Percentiles rank a stretch among this genome's conserved stretches.
Evolutionary conservation across 805 yeast genomes (phyloP).

Genomic region (Kazachstania kunashirensis): DNA sequence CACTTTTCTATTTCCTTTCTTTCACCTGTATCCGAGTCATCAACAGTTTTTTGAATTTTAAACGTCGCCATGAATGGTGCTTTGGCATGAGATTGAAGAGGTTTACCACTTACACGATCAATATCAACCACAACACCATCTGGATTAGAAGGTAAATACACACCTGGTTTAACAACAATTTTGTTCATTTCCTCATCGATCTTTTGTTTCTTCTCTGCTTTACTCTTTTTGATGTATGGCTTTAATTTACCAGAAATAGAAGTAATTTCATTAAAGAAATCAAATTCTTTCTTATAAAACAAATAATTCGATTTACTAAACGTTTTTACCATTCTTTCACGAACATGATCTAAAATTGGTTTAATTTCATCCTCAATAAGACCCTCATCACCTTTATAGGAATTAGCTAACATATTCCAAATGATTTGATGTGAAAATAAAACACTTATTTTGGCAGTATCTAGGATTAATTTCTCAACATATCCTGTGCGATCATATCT

Average conservation of each 20-base stretch:
- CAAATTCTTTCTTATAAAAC: conserved; percentile 76
- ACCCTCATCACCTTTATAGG: conserved; percentile 83
- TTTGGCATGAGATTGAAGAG: conserved; percentile 95
- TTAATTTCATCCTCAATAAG: conserved; percentile 70
- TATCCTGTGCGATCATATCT: conserved; percentile 78
- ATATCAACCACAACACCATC: conserved; percentile 91
- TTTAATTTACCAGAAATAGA: conserved; percentile 88
- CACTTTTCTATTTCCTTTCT: conserved; percentile 50
- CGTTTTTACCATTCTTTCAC: conserved; percentile 48
- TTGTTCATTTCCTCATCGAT: conserved; percentile 92
- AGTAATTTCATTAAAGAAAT: conserved; percentile 85
- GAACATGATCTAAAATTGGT: conserved; percentile 70
- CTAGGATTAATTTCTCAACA: conserved; percentile 79
- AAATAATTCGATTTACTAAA: conserved; percentile 52
- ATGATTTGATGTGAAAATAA: conserved; percentile 94
- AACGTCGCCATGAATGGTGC: conserved; percentile 98
- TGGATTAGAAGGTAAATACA: conserved; percentile 91
- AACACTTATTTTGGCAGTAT: conserved; percentile 83
- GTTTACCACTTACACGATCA: conserved; percentile 84
- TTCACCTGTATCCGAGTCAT: conserved; percentile 33
- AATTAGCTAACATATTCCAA: conserved; percentile 95
- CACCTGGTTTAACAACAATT: conserved; percentile 67
- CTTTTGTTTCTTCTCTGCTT: conserved; percentile 91
- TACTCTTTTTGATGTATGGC: conserved; percentile 87
- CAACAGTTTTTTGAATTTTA: conserved; percentile 56